phyloP scores from a whole-genome alignment of 371 early-diverging fungal genomes.

The Aphelidium insulamus region DNA sequence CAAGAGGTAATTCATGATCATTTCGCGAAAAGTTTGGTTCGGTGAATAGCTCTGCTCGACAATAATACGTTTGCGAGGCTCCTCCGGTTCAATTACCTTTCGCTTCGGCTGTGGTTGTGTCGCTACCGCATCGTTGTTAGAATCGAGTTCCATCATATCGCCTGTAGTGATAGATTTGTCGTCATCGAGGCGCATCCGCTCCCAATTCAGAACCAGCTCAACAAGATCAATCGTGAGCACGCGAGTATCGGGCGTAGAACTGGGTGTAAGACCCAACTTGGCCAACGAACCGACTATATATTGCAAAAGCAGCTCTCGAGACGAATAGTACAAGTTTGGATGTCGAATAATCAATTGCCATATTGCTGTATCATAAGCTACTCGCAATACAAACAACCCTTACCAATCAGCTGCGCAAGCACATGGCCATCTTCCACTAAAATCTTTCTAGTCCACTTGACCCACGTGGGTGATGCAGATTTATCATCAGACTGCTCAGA shows the following conservation, averaged over 20 bases:
- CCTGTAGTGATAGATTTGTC: constrained; percentile 7
- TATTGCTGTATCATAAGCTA: too few species aligned
- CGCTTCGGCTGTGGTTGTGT: too few species aligned
- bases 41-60: too few species aligned
- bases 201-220: constrained; percentile 75
- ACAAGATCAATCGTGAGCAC: constrained; percentile 69
- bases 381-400: too few species aligned
- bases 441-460: constrained; percentile 60
- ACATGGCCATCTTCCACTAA: constrained; percentile 77
- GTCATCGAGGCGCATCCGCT: constrained; percentile 23
- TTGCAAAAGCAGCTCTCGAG: constrained; percentile 65
- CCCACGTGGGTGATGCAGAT: constrained; percentile 57
- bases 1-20: constrained; percentile 37
- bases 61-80: too few species aligned
- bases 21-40: constrained; percentile 32
- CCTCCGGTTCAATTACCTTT: too few species aligned
- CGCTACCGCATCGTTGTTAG: too few species aligned
- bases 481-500: constrained; percentile 18
- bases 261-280: constrained; percentile 61
- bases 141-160: too few species aligned
- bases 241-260: constrained; percentile 64
- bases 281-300: constrained; percentile 64
- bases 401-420: constrained; percentile 57
- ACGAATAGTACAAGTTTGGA: constrained; percentile 63
- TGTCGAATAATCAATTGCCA: constrained; percentile 80